Percentiles rank a stretch among this genome's conserved stretches.
phyloP scores from a whole-genome alignment of 2,329 filamentous ascomycete species.

The Alternaria consortialis region DNA sequence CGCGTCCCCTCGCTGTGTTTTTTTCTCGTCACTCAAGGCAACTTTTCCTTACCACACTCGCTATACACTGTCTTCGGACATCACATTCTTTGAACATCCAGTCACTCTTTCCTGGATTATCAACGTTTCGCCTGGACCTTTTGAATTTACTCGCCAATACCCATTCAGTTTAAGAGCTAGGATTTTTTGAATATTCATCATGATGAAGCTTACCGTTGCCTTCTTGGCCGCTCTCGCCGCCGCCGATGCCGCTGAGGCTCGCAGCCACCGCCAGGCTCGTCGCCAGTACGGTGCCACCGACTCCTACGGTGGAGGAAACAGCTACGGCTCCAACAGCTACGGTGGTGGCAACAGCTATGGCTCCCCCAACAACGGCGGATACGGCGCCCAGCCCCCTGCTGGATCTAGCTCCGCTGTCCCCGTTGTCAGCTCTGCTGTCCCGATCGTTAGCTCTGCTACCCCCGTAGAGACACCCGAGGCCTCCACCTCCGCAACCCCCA shows the following conservation, averaged over 20 bases:
- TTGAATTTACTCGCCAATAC: conserved; percentile 27
- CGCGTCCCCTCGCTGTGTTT: conserved; percentile 21
- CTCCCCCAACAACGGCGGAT: conserved; percentile 3
- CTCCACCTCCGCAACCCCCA: conserved; percentile 1
- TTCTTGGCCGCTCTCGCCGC: conserved; percentile 45
- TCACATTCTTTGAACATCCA: conserved; percentile 48
- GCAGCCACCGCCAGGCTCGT: conserved; percentile 40
- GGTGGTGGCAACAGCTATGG: conserved; percentile 5
- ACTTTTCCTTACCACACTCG: conserved; percentile 48
- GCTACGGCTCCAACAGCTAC: background rate
- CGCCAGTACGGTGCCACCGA: conserved; percentile 33
- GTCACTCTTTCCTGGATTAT: conserved; percentile 51
- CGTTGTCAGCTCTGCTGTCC: conserved; percentile 13
- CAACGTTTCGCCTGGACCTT: conserved; percentile 36
- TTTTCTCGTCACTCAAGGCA: conserved; percentile 46
- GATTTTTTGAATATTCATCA: conserved; percentile 25
- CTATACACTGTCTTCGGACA: conserved; percentile 46
- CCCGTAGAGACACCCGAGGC: conserved; percentile 7
- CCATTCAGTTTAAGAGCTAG: conserved; percentile 36
- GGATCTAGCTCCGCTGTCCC: conserved; percentile 8
- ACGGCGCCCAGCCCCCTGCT: conserved; percentile 8
- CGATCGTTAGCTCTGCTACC: conserved; percentile 13
- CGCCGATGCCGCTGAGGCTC: conserved; percentile 42
- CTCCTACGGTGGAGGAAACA: conserved; percentile 2
- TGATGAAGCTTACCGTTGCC: conserved; percentile 47